Evolutionary conservation across 305 asterid genomes (phyloP).

Genomic region (Fraxinus dipetala): DNA sequence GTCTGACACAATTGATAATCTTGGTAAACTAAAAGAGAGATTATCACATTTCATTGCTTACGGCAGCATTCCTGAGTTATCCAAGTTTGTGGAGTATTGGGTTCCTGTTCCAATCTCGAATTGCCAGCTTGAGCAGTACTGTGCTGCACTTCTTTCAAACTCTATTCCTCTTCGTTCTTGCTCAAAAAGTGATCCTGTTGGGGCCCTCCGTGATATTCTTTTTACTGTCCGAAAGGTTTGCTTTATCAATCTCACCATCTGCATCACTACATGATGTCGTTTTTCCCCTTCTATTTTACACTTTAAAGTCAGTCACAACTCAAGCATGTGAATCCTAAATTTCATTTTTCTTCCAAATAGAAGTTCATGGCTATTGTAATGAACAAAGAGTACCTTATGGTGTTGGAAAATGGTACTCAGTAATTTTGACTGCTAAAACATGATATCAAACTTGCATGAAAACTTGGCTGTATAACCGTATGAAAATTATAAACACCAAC

Average conservation of each 20-base stretch:
- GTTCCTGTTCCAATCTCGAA: constrained; percentile 81
- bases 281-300: not conserved
- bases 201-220: constrained; percentile 65
- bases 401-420: constrained; percentile 16
- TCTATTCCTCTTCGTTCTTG: constrained; percentile 53
- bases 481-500: not conserved
- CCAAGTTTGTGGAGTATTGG: constrained; percentile 86
- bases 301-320: not conserved
- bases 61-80: constrained; percentile 35
- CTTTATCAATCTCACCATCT: constrained; percentile 19
- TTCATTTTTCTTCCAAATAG: constrained; percentile 10
- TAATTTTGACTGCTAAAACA: constrained; percentile 11
- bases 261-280: constrained; percentile 6
- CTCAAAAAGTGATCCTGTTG: constrained; percentile 54
- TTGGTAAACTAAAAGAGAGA: constrained; percentile 43
- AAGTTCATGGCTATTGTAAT: constrained; percentile 5
- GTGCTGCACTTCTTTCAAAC: constrained; percentile 62
- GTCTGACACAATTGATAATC: constrained; percentile 44
- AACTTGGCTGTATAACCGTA: not conserved
- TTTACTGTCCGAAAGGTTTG: constrained; percentile 75
- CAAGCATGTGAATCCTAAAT: constrained; percentile 2
- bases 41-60: constrained; percentile 39
- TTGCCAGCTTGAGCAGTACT: constrained; percentile 85
- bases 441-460: constrained; percentile 11
- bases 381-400: constrained; percentile 16